These are phyloP conservation scores for Acanthamoeba polyphaga DNA, from an alignment of 208 protist species.

Conservation along the genomic window DNA sequence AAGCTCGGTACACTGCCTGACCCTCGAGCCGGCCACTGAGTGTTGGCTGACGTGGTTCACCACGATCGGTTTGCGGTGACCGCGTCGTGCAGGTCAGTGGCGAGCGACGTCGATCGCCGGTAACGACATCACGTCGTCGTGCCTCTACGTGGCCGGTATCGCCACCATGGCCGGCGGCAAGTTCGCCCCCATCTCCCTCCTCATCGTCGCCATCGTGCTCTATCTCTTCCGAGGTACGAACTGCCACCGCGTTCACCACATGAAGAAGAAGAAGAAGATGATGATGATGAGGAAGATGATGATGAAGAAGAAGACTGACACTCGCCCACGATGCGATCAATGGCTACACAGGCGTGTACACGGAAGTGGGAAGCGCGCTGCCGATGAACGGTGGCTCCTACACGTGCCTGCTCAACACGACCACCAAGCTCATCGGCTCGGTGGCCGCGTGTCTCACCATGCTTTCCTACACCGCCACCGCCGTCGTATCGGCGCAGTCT, in stretches of 20 bases:
- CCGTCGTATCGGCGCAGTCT: conserved; percentile 81
- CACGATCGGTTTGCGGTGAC: neutral
- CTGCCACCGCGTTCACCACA: neutral
- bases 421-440: conserved; percentile 89
- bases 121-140: conserved; percentile 89
- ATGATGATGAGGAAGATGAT: too few relatives aligned
- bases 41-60: neutral
- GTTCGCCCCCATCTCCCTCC: conserved; percentile 88
- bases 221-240: conserved; percentile 87
- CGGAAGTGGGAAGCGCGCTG: conserved; percentile 91
- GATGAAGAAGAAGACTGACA: neutral
- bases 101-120: conserved; percentile 86
- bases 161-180: conserved; percentile 83
- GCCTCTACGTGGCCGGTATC: conserved; percentile 87
- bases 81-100: conserved; percentile 77
- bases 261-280: too few relatives aligned
- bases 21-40: neutral
- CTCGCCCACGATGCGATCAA: neutral
- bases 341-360: conserved; percentile 81
- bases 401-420: conserved; percentile 92
- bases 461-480: conserved; percentile 92
- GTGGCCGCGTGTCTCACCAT: conserved; percentile 89
- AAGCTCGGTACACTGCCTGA: neutral
- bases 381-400: conserved; percentile 93
- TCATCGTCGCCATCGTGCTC: conserved; percentile 86